A percentile compares a stretch with the other conserved stretches of the same genome.
These are phyloP conservation scores for Geotrichum restrictum DNA, from an alignment of 1,139 yeast genomes.

Conservation along the genomic window DNA sequence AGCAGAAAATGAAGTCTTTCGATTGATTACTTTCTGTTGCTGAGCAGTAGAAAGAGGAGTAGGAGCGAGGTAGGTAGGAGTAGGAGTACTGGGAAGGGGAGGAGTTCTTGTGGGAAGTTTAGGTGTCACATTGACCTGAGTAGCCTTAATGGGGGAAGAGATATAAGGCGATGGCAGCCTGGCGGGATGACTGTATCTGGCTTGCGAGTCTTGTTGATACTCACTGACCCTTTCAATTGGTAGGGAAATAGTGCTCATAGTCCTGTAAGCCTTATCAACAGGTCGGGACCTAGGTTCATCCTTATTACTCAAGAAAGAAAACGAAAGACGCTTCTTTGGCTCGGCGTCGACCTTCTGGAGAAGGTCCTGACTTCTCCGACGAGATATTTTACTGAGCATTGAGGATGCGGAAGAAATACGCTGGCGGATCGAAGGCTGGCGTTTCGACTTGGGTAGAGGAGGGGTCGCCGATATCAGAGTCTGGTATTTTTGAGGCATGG, in stretches of 20 bases:
- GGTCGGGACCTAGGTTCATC: not conserved
- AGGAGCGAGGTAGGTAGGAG: not conserved
- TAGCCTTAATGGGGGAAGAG: not conserved
- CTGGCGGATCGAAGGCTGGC: conserved; percentile 2
- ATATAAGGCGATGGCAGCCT: not conserved
- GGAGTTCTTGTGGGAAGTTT: not conserved
- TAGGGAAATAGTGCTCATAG: conserved; percentile 5
- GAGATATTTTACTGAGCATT: conserved; percentile 1
- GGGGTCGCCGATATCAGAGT: not conserved
- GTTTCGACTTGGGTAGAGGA: not conserved
- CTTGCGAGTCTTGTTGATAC: not conserved
- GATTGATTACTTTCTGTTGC: not conserved
- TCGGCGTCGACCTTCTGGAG: not conserved
- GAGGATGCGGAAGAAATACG: conserved; percentile 16
- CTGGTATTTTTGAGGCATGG: not conserved
- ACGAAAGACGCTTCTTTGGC: conserved; percentile 13
- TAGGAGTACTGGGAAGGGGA: not conserved
- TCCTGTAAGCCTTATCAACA: not conserved
- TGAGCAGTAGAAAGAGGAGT: not conserved
- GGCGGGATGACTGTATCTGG: conserved; percentile 5
- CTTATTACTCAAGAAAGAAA: not conserved
- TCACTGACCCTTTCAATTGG: conserved; percentile 9
- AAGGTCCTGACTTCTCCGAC: conserved; percentile 1
- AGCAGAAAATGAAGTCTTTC: conserved; percentile 3
- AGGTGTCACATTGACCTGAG: not conserved